These are phyloP conservation scores for Spathaspora hagerdaliae DNA, from an alignment of 805 yeast genomes.

Conservation along the genomic window DNA sequence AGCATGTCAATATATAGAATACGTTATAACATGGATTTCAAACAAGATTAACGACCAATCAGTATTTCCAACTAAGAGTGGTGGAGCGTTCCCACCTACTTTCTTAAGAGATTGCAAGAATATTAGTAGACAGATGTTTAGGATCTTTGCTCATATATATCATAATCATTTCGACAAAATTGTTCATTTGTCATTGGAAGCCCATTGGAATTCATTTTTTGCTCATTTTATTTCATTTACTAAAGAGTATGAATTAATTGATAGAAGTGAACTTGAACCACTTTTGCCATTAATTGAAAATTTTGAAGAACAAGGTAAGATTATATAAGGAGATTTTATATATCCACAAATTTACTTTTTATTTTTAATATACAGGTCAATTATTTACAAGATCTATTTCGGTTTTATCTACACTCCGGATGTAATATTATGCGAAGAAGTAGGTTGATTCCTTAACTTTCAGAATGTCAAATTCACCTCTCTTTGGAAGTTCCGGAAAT, in stretches of 20 bases:
- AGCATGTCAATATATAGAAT: constrained; percentile 89
- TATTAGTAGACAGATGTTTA: constrained; percentile 86
- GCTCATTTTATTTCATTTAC: constrained; percentile 89
- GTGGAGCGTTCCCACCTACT: constrained; percentile 84
- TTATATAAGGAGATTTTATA: constrained; percentile 39
- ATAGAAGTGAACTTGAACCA: constrained; percentile 75
- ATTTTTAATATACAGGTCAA: neutral
- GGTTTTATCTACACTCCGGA: too few relatives aligned
- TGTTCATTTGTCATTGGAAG: constrained; percentile 87
- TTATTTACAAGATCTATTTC: too few relatives aligned
- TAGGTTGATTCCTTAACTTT: constrained; percentile 70
- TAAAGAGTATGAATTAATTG: constrained; percentile 79
- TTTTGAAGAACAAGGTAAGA: constrained; percentile 84
- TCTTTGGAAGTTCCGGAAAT: constrained; percentile 70
- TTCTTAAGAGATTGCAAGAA: constrained; percentile 80
- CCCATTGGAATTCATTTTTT: constrained; percentile 97
- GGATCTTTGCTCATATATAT: constrained; percentile 93
- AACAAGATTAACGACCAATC: constrained; percentile 85
- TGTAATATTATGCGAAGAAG: constrained; percentile 52
- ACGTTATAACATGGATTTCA: constrained; percentile 85
- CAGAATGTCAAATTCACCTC: constrained; percentile 80
- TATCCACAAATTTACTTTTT: neutral
- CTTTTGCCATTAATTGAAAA: constrained; percentile 69
- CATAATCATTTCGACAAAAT: constrained; percentile 92
- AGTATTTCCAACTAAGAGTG: constrained; percentile 86